Evolutionary conservation across 345 rosid genomes (phyloP), one percentile per base, ranked within the genome.

Genomic region (Syzygium aqueum): DNA sequence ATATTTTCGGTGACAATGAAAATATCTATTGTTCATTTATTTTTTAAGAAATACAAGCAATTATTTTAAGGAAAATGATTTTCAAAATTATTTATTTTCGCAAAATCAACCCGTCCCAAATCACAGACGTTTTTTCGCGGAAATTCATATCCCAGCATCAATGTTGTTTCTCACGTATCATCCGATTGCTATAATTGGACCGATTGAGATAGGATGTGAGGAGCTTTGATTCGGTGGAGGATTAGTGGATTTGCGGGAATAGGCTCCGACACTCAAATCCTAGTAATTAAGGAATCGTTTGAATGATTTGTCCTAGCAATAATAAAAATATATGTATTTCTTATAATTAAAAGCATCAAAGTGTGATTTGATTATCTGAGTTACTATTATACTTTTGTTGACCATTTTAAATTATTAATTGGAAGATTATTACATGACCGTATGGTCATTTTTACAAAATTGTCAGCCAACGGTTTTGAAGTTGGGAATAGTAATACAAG

Each of bases 1-100:
- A 28, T 1, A 28, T 28, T 63, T 15, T 63, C 3, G 1, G 15
- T 3, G 3, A 28, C 0, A 8, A 7, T 28, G 0, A 28, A 14
- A 28, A 63, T 28, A 15, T 65, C 3, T 65, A 15, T 2, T 2
- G 9, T 54, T 21, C 10, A 25, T 61, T 5, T 8, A 61, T 61
- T 25, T 61, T 61, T 3, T 6, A n/a, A 61, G 9, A 8, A 2
- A n/a, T 13, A n/a, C 2, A n/a, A 61, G 3, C 4, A 0, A 13
- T 61, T 8, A 12, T n/a, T n/a, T n/a, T 61, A 13, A 12, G 6
- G 0, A 11, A 57, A 25, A 57, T 57, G 0, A 4, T 22, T 5
- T 8, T 6, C 27, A 59, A 59, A 27, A 59, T 11, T 7, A 11
- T 59, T 59, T 0, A 25, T 6, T n/a, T 61, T n/a, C 15, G 1